These are phyloP conservation scores for Acidiella bohemica DNA, from an alignment of 495 filamentous ascomycete species.

Conservation along the genomic window DNA sequence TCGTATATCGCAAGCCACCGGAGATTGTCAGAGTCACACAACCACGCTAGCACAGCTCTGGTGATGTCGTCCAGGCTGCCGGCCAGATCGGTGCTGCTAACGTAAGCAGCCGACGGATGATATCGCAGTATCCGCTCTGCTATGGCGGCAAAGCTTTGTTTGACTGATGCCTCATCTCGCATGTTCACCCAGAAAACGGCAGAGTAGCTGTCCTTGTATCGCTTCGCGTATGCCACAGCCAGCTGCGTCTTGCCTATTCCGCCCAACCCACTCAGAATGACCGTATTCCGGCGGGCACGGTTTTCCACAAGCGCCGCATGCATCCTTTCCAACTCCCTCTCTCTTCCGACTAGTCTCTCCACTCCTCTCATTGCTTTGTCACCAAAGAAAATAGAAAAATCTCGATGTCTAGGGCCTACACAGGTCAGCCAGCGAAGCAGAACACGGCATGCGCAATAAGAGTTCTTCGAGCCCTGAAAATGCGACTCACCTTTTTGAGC, in stretches of 20 bases:
- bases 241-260: slow-evolving; percentile 27
- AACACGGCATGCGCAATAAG: neutral
- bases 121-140: slow-evolving; percentile 14
- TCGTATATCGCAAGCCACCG: slow-evolving; percentile 26
- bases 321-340: neutral
- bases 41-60: slow-evolving; percentile 27
- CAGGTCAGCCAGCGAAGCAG: neutral
- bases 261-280: slow-evolving; percentile 4
- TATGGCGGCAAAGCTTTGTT: slow-evolving; percentile 16
- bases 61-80: slow-evolving; percentile 13
- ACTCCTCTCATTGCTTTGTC: neutral
- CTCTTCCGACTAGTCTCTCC: neutral
- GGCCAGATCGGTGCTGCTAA: slow-evolving; percentile 1
- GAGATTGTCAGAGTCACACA: slow-evolving; percentile 25
- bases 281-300: neutral
- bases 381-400: neutral
- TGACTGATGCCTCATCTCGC: slow-evolving; percentile 10
- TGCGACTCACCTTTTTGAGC: slow-evolving; percentile 1
- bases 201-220: slow-evolving; percentile 12
- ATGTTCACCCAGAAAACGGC: slow-evolving; percentile 22
- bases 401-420: neutral
- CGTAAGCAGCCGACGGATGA: neutral
- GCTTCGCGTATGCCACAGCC: slow-evolving; percentile 19
- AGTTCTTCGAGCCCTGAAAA: neutral
- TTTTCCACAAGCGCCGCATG: neutral